Conservation (phyloP, 352 stramenopile genomes). For the Aphanomyces stellatus region DNA sequence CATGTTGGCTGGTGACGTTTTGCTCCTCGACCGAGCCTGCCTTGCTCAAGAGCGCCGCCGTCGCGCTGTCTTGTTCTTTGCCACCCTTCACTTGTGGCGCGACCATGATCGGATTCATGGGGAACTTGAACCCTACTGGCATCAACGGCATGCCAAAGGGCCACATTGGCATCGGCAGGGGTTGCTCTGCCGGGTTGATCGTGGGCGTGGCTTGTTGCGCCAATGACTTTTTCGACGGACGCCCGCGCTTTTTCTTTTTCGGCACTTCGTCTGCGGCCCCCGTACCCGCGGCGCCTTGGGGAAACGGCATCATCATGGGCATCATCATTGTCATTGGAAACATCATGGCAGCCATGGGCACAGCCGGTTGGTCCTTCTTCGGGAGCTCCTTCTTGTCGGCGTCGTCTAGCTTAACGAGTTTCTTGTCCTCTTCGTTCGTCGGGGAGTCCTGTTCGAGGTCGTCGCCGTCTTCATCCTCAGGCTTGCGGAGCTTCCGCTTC, state of each 20-base stretch:
- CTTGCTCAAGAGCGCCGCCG: background rate
- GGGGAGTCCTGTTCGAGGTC: background rate
- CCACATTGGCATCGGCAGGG: constrained; percentile 11
- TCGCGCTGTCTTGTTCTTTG: background rate
- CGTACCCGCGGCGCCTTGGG: background rate
- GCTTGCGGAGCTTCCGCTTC: constrained; percentile 15
- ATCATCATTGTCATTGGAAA: constrained; percentile 22
- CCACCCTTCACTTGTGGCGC: constrained; percentile 3
- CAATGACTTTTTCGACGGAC: constrained; percentile 17
- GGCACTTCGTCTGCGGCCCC: constrained; percentile 8
- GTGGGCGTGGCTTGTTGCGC: background rate
- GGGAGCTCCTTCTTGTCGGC: constrained; percentile 14
- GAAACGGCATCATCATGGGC: constrained; percentile 20
- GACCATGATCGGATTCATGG: constrained; percentile 20
- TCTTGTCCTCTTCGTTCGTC: constrained; percentile 9
- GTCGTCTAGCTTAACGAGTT: background rate
- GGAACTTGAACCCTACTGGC: constrained; percentile 19
- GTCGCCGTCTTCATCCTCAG: constrained; percentile 1
- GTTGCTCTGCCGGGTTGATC: constrained; percentile 3
- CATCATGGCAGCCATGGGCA: constrained; percentile 19
- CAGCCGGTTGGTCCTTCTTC: background rate
- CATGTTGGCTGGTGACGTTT: background rate
- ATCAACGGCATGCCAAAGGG: constrained; percentile 19
- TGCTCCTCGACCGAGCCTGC: constrained; percentile 2
- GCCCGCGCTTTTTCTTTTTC: constrained; percentile 19